Conservation (phyloP, 83 land plant species). For the Diphasiastrum complanatum region DNA sequence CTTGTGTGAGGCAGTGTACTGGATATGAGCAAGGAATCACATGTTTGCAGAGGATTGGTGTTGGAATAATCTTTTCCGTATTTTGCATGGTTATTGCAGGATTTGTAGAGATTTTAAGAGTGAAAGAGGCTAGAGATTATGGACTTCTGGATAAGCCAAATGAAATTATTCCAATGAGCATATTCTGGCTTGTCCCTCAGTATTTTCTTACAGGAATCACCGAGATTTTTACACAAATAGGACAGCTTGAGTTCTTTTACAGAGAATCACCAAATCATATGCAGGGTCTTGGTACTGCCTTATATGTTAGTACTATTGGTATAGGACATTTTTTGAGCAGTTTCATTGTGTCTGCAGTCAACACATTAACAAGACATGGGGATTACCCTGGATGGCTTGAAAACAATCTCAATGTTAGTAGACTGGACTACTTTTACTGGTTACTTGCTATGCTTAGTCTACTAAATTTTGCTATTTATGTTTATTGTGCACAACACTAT, state of each 20-base stretch:
- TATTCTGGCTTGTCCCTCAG: slow-evolving; percentile 54
- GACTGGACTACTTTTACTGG: slow-evolving; percentile 48
- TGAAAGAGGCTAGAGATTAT: slow-evolving; percentile 15
- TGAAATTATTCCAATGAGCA: slow-evolving; percentile 32
- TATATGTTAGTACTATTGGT: slow-evolving; percentile 37
- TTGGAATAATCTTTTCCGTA: slow-evolving; percentile 52
- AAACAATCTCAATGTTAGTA: slow-evolving; percentile 29
- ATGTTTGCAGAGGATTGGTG: slow-evolving; percentile 59
- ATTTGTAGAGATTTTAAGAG: slow-evolving; percentile 52
- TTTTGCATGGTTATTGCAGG: slow-evolving; percentile 73
- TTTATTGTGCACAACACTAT: too few relatives aligned
- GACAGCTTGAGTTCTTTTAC: slow-evolving; percentile 62
- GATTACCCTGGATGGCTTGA: slow-evolving; percentile 31
- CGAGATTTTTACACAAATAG: slow-evolving; percentile 55
- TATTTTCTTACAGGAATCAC: slow-evolving; percentile 44
- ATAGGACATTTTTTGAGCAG: slow-evolving; percentile 50
- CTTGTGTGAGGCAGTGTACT: slow-evolving; percentile 43
- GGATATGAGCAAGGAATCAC: slow-evolving; percentile 44
- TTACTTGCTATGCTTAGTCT: slow-evolving; percentile 32
- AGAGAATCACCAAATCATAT: slow-evolving; percentile 50
- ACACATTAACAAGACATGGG: slow-evolving; percentile 11
- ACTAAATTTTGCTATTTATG: too few relatives aligned
- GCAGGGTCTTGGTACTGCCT: slow-evolving; percentile 43
- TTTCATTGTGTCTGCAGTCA: slow-evolving; percentile 21
- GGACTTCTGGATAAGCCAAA: slow-evolving; percentile 11